phyloP scores from a whole-genome alignment of 2,329 filamentous ascomycete species.

The Cercospora sp. region DNA sequence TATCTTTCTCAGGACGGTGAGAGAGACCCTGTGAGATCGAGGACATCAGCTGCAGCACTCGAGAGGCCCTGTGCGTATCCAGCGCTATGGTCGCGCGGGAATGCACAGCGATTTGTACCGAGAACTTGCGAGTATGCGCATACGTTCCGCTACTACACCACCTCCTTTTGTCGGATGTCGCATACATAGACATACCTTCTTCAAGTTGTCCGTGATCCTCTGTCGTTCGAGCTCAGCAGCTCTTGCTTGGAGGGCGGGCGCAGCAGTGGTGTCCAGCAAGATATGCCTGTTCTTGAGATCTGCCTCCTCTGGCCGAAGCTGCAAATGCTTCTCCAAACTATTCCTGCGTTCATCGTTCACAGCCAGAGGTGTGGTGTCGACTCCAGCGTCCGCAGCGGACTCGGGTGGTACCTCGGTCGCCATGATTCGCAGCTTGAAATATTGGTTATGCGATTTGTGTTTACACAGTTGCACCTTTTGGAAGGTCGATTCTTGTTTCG shows the following conservation, averaged over 20 bases:
- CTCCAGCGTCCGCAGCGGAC: constrained; percentile 8
- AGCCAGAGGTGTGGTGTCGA: constrained; percentile 23
- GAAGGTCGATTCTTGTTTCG: neutral
- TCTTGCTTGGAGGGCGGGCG: constrained; percentile 65
- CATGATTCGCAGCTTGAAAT: constrained; percentile 13
- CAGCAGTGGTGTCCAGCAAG: constrained; percentile 64
- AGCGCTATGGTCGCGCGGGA: neutral
- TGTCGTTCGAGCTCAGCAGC: constrained; percentile 66
- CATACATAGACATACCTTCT: constrained; percentile 46
- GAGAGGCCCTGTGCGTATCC: neutral
- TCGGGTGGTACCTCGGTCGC: constrained; percentile 7
- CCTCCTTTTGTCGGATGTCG: constrained; percentile 61
- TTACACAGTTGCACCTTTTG: neutral
- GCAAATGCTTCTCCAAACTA: constrained; percentile 37
- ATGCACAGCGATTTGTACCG: neutral
- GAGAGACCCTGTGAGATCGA: constrained; percentile 50
- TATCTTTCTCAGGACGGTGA: constrained; percentile 66
- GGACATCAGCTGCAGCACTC: neutral
- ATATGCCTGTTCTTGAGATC: constrained; percentile 68
- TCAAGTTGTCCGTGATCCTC: constrained; percentile 61
- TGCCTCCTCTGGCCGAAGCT: constrained; percentile 53
- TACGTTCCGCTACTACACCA: constrained; percentile 1
- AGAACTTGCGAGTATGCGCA: neutral
- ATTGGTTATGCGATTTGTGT: neutral
- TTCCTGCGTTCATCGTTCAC: constrained; percentile 21